phyloP scores from a whole-genome alignment of 108 stramenopile species.

The Chaetoceros tenuissimus region DNA sequence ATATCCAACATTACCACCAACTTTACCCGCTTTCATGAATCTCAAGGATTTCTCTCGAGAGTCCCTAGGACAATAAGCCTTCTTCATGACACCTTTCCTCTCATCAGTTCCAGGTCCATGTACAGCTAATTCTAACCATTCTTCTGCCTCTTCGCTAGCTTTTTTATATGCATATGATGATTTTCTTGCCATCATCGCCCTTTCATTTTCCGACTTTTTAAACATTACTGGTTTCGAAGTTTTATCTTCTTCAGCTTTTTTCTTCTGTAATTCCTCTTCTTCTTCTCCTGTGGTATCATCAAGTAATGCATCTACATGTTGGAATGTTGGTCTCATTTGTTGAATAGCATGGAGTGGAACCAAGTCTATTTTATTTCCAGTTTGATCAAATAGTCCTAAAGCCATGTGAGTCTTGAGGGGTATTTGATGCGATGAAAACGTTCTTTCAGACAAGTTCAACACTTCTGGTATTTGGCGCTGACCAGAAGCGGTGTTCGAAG shows the following conservation, averaged over 20 bases:
- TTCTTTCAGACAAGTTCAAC: slow-evolving; percentile 35
- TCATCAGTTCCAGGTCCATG: slow-evolving; percentile 19
- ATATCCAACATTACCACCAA: slow-evolving; percentile 17
- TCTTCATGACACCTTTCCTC: slow-evolving; percentile 18
- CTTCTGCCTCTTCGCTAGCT: slow-evolving; percentile 75
- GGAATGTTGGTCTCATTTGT: slow-evolving; percentile 67
- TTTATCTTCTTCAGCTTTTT: slow-evolving; percentile 4
- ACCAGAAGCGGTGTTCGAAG: slow-evolving; percentile 13
- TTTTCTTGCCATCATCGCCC: slow-evolving; percentile 56
- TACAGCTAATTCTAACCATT: slow-evolving; percentile 67
- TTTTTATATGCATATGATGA: slow-evolving; percentile 74
- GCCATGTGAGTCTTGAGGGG: slow-evolving; percentile 74
- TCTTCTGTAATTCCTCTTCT: slow-evolving; percentile 3
- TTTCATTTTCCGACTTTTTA: slow-evolving; percentile 81
- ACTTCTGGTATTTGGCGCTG: slow-evolving; percentile 21
- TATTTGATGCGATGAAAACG: slow-evolving; percentile 57
- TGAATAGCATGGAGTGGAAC: slow-evolving; percentile 45
- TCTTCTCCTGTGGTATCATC: slow-evolving; percentile 1
- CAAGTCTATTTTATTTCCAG: slow-evolving; percentile 33
- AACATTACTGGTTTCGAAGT: slow-evolving; percentile 46
- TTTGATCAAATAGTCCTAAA: slow-evolving; percentile 48
- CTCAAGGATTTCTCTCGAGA: slow-evolving; percentile 5
- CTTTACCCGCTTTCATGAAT: slow-evolving; percentile 3
- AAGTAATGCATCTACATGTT: slow-evolving; percentile 40
- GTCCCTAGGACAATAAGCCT: slow-evolving; percentile 14